Percentiles rank a stretch among this genome's conserved stretches.
Conservation (phyloP, 352 stramenopile species). For the Hyaloperonospora arabidopsidis region DNA sequence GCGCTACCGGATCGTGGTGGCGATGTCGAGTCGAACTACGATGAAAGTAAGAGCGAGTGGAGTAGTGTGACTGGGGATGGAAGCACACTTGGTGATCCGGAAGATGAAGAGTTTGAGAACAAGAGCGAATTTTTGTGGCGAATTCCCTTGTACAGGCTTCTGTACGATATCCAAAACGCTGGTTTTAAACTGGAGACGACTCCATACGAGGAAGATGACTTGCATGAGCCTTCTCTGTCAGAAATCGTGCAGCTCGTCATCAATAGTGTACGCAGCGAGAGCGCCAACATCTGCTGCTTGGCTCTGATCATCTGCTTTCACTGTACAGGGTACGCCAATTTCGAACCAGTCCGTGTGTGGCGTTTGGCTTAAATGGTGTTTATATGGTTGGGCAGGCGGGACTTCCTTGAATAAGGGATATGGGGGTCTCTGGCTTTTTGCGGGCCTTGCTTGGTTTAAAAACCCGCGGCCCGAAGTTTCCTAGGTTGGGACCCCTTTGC, state of each 20-base stretch:
- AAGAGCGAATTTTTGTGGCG: conserved; percentile 48
- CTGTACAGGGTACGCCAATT: conserved; percentile 45
- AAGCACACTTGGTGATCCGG: conserved; percentile 64
- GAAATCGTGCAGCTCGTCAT: conserved; percentile 53
- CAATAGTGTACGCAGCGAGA: conserved; percentile 66
- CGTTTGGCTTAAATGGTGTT: conserved; percentile 4
- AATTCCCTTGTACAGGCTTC: conserved; percentile 48
- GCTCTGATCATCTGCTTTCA: conserved; percentile 60
- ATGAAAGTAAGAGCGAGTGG: conserved; percentile 74
- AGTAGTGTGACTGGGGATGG: conserved; percentile 82
- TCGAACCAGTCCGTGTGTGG: background rate
- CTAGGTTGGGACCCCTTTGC: conserved; percentile 56
- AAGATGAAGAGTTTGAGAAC: conserved; percentile 75
- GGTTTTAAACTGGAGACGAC: conserved; percentile 59
- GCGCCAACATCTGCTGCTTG: conserved; percentile 50
- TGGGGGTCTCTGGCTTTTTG: conserved; percentile 57
- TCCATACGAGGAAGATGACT: conserved; percentile 69
- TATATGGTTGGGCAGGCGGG: conserved; percentile 36
- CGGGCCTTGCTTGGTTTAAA: conserved; percentile 64
- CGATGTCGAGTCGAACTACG: conserved; percentile 30
- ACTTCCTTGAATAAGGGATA: conserved; percentile 78
- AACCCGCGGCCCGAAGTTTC: conserved; percentile 62
- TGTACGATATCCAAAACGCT: conserved; percentile 70
- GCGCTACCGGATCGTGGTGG: conserved; percentile 19
- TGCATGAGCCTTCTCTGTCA: conserved; percentile 51